Base-by-base conservation (phyloP, 306 rosid species). In the Cajanus cajan region DNA sequence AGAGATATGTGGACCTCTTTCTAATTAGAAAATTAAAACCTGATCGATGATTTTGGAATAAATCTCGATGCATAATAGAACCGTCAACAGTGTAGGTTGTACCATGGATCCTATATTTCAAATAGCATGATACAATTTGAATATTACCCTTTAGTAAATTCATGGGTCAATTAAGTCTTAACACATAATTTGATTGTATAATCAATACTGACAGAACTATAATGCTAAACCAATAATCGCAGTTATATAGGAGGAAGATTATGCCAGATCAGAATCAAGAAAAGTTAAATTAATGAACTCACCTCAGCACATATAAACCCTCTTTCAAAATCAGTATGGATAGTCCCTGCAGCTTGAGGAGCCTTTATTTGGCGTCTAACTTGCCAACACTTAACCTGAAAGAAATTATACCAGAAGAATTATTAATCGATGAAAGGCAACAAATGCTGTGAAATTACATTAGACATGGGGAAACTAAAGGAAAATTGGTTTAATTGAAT, bases 261-360 rank as follows among this genome's bases (percentile, higher is more conserved):
- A 81, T 57, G 33, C 12, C 45, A 48, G 58, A 52, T 3, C 68
- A 22, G 1, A 68, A 8, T 57, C 34, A 39, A 78, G 19, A 79
- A n/a, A 76, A 19, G 51, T 68, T 16, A 69, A 57, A 67, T 36
- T 63, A 24, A 78, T 52, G 76, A 76, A 78, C 79, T 57, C 79
- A 96, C 98, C 98, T 93, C 98, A 52, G 99, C 99, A 88, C 99
- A 96, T 73, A 96, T 96, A 84, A 96, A 96, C 61, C 99, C 98
- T 79, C 68, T 96, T 80, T 96, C 98, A 69, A 96, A 93, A 90
- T 96, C 99, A 77, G 99, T 73, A 86, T 96, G 99, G 85, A 96
- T 93, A 80, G 98, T 10, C 81, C 99, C 99, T 37, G 99, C 99
- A 76, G 99, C 98, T 85, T 96, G 98, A 61, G 99, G 98, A 82